Evolutionary conservation across 441 rosid species (phyloP).

Genomic region (Rhodomyrtus psidioides): DNA sequence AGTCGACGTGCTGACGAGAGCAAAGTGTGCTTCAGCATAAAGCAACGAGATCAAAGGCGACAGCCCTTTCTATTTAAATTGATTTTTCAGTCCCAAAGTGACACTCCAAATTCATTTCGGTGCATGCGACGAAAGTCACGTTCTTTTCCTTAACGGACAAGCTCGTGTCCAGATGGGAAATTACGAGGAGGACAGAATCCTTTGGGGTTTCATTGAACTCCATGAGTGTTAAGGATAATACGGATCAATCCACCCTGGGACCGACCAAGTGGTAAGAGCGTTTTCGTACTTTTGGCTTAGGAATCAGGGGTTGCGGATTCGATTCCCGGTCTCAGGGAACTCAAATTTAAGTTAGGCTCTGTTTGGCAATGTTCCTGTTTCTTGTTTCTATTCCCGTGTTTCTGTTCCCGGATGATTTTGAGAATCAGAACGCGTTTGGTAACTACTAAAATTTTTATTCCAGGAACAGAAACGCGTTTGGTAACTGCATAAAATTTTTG

Average conservation of each 20-base stretch:
- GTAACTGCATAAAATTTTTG: no score
- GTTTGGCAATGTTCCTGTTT: no score
- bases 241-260: no score
- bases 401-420: no score
- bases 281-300: background rate
- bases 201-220: background rate
- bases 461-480: no score
- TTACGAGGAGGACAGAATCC: background rate
- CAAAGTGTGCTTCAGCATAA: background rate
- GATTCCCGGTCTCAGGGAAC: background rate
- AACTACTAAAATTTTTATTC: no score
- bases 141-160: background rate
- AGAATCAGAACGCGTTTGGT: no score
- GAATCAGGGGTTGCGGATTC: background rate
- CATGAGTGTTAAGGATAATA: no score
- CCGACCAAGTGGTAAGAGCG: background rate
- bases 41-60: background rate
- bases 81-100: background rate
- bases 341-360: background rate
- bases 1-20: background rate
- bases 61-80: background rate
- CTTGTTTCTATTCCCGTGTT: no score
- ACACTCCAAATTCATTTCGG: background rate
- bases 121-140: background rate
- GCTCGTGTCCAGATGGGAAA: background rate